phyloP scores from a whole-genome alignment of 176 grass and related monocot genomes.

The Cenchrus fungigraminus region DNA sequence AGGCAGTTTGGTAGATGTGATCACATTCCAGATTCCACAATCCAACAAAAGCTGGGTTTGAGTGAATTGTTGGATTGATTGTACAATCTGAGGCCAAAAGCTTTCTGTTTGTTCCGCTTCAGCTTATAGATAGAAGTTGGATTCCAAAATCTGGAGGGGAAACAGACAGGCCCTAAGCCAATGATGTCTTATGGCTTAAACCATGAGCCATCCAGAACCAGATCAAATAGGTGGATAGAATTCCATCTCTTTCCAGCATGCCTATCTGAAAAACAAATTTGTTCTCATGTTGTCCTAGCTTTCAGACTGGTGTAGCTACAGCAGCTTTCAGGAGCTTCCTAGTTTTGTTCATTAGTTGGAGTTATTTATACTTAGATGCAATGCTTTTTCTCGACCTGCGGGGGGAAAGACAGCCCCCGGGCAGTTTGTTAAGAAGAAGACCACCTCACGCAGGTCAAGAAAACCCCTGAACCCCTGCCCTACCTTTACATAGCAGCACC shows the following conservation, averaged over 20 bases:
- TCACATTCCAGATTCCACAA: not conserved
- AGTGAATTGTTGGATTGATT: not conserved
- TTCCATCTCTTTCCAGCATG: not conserved
- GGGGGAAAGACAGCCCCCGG: too few species aligned
- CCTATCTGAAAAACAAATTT: not conserved
- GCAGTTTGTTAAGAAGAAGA: too few species aligned
- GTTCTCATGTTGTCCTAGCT: not conserved
- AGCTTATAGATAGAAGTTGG: not conserved
- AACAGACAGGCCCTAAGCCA: not conserved
- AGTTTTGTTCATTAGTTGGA: not conserved
- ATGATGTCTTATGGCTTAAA: not conserved
- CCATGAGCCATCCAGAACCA: not conserved
- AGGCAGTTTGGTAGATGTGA: not conserved
- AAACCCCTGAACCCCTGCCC: too few species aligned
- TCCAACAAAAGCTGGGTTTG: not conserved
- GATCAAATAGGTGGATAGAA: not conserved
- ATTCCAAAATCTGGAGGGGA: not conserved
- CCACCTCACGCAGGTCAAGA: too few species aligned
- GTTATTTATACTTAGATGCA: not conserved
- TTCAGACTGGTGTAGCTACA: not conserved
- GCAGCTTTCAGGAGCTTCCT: slow-evolving; percentile 7
- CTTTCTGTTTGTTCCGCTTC: not conserved
- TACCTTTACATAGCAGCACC: too few species aligned
- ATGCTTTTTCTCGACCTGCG: not conserved
- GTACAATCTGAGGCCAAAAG: not conserved